phyloP scores from a whole-genome alignment of 495 filamentous ascomycete species.

The Aspergillus cristatus region DNA sequence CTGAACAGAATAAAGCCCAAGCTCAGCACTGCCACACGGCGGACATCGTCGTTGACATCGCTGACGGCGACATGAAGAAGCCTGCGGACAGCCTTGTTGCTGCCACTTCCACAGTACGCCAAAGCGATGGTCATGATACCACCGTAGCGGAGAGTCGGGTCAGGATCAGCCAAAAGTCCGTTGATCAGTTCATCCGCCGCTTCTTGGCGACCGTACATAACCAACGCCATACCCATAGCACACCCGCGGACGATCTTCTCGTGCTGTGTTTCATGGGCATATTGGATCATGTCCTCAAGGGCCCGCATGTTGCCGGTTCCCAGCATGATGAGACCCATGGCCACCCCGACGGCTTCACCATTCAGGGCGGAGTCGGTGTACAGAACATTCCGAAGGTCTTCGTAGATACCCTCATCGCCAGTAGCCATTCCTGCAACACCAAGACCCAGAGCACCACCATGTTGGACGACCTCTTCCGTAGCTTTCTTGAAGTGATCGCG shows the following conservation, averaged over 20 bases:
- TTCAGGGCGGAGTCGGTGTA: slow-evolving; percentile 92
- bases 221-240: slow-evolving; percentile 92
- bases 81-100: slow-evolving; percentile 97
- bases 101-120: slow-evolving; percentile 92
- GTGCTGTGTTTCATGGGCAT: slow-evolving; percentile 95
- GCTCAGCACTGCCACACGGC: slow-evolving; percentile 94
- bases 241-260: slow-evolving; percentile 97
- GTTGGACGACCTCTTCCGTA: slow-evolving; percentile 89
- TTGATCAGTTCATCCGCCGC: slow-evolving; percentile 90
- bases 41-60: slow-evolving; percentile 97
- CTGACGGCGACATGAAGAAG: slow-evolving; percentile 96
- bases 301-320: slow-evolving; percentile 89
- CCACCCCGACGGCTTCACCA: slow-evolving; percentile 89
- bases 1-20: slow-evolving; percentile 98
- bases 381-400: slow-evolving; percentile 76
- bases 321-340: slow-evolving; percentile 96
- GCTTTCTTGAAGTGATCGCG: slow-evolving; percentile 77
- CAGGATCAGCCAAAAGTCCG: slow-evolving; percentile 84
- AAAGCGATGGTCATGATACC: slow-evolving; percentile 98
- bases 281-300: slow-evolving; percentile 90
- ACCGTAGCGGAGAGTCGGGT: slow-evolving; percentile 89
- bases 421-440: slow-evolving; percentile 98
- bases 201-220: slow-evolving; percentile 96
- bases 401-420: slow-evolving; percentile 80
- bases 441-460: slow-evolving; percentile 89